Conservation (phyloP, 108 stramenopile species). For the Chaetoceros muelleri region DNA sequence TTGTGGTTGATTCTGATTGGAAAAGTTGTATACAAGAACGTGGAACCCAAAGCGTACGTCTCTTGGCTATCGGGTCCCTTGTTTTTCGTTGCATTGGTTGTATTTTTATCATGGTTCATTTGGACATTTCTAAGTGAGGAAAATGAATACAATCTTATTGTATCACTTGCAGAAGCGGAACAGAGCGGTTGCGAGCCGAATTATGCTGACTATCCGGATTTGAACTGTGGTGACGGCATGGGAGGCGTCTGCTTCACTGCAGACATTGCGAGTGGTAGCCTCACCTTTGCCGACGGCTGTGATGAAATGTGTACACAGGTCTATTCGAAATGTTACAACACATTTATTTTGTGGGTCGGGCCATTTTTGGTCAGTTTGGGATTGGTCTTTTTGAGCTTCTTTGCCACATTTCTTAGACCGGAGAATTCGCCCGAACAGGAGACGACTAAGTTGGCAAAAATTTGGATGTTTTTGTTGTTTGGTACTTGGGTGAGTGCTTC, state of each 20-base stretch:
- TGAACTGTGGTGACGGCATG: too few relatives aligned
- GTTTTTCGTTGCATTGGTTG: conserved; percentile 13
- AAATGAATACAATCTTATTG: conserved; percentile 34
- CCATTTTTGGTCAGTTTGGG: conserved; percentile 29
- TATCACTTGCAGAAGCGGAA: conserved; percentile 19
- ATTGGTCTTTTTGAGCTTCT: conserved; percentile 36
- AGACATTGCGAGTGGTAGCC: conserved; percentile 1
- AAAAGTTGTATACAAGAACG: not conserved
- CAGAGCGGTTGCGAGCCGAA: conserved; percentile 26
- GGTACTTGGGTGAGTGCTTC: conserved; percentile 39
- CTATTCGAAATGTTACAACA: conserved; percentile 32
- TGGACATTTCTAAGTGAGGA: conserved; percentile 20
- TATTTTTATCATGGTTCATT: conserved; percentile 10
- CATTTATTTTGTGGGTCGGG: conserved; percentile 39
- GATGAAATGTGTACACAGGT: conserved; percentile 14
- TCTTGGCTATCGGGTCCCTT: conserved; percentile 37
- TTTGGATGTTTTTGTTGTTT: conserved; percentile 38
- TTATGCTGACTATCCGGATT: conserved; percentile 28
- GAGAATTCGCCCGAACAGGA: conserved; percentile 25
- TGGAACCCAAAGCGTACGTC: conserved; percentile 16
- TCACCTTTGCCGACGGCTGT: conserved; percentile 1
- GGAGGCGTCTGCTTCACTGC: too few relatives aligned
- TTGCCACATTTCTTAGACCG: conserved; percentile 36
- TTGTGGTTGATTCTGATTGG: conserved; percentile 27
- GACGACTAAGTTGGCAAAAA: conserved; percentile 34